A percentile compares a stretch with the other conserved stretches of the same genome.
These are phyloP conservation scores for Vitis rotundifolia DNA, from an alignment of 164 flowering plant genomes.

Conservation along the genomic window DNA sequence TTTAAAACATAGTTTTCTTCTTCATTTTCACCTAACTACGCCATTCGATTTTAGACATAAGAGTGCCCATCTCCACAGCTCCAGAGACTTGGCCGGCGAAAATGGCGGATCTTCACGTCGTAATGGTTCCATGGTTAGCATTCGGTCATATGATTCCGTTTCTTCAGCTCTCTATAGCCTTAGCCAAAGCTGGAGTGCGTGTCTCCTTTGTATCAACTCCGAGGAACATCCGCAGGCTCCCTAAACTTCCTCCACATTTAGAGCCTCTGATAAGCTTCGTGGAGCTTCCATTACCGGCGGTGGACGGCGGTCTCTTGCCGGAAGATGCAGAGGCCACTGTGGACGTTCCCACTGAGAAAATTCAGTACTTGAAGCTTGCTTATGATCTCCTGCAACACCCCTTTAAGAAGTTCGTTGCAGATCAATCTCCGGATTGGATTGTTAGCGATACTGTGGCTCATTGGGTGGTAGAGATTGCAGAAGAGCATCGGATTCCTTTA, in stretches of 20 bases:
- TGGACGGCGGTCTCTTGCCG: constrained; percentile 23
- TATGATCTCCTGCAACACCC: constrained; percentile 36
- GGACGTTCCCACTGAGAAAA: constrained; percentile 29
- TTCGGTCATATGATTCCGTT: constrained; percentile 44
- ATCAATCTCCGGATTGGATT: constrained; percentile 25
- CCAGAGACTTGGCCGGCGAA: too few species aligned
- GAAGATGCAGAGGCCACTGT: constrained; percentile 40
- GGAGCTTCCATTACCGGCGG: constrained; percentile 31
- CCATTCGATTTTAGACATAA: too few species aligned
- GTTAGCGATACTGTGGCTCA: constrained; percentile 24
- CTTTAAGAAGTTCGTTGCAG: constrained; percentile 16
- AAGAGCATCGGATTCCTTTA: constrained; percentile 2
- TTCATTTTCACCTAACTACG: too few species aligned
- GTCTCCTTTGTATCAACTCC: constrained; percentile 38
- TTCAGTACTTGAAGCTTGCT: constrained; percentile 32
- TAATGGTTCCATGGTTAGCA: constrained; percentile 43
- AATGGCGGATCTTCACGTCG: constrained; percentile 17
- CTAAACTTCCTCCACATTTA: constrained; percentile 30
- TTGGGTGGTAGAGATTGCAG: constrained; percentile 30
- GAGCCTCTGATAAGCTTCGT: constrained; percentile 18
- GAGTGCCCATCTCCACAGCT: too few species aligned
- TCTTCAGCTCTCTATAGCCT: constrained; percentile 24
- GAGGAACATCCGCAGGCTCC: constrained; percentile 41
- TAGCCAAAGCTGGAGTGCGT: constrained; percentile 25
- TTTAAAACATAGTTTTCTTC: too few species aligned